Evolutionary conservation across 2,329 filamentous ascomycete genomes (phyloP), one percentile per base, ranked within the genome.

Genomic region (Shiraia sp.): DNA sequence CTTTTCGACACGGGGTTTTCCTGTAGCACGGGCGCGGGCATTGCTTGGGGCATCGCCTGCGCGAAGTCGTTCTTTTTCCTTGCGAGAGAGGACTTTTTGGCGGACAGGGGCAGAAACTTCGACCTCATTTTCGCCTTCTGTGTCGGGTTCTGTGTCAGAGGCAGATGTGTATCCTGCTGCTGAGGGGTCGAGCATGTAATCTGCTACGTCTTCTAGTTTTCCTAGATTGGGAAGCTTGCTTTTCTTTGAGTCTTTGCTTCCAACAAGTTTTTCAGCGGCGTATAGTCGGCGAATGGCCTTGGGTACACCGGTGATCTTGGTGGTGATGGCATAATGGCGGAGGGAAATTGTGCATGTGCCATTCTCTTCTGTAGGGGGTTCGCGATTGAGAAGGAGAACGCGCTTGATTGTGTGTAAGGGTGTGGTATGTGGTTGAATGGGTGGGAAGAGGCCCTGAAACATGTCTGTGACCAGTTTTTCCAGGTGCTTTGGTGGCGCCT

Each of bases 361-460:
- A 7, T 63, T 65, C n/a, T 66, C 60, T 19, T 66, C 57, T 4
- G 49, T 48, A 2, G 64, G 61, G 4, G 75, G 69, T 65, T 95
- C 90, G 48, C 93, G 85, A 70, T 97, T 96, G 42, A 99, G 74
- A 14, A 99, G 81, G 41, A 99, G 80, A 1, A 97, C 88, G 63
- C 93, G 83, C 52, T 88, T 87, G 65, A 99, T 96, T n/a, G 90
- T 90, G 59, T 89, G 87, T 25, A 99, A 79, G 1, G 93, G 90
- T 2, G 90, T 95, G 22, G 82, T 82, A 70, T 95, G 90, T 0
- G 93, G 93, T 58, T 93, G 93, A 69, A 99, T 96, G 1, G 91
- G 89, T 3, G 93, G 92, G 63, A 99, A 97, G 25, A 99, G 81
- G 6, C 90, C 95, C 70, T 96, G 92, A 73, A 97, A 99, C 61